Evolutionary conservation across 2,329 filamentous ascomycete species (phyloP).

Genomic region (Aspergillus sp.): DNA sequence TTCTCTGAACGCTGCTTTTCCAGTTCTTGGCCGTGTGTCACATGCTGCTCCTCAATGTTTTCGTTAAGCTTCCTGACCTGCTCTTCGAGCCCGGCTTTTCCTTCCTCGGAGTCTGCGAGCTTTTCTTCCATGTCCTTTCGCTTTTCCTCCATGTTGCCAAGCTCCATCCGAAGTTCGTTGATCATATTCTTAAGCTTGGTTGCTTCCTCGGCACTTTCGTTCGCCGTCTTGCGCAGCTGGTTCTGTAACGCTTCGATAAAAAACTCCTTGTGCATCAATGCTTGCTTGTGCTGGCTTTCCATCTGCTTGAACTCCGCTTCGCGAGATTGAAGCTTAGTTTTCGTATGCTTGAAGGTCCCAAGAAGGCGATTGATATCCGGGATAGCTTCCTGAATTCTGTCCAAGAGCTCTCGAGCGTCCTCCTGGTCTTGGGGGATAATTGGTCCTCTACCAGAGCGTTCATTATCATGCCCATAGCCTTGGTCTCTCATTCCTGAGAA

Average conservation of each 20-base stretch:
- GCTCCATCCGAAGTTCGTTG: conserved; percentile 52
- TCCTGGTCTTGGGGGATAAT: conserved; percentile 32
- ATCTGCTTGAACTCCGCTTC: conserved; percentile 52
- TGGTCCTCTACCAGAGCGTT: conserved; percentile 29
- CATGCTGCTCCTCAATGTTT: conserved; percentile 41
- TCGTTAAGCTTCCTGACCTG: conserved; percentile 40
- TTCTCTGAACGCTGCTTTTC: conserved; percentile 28
- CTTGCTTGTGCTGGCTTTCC: conserved; percentile 51
- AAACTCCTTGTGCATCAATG: conserved; percentile 53
- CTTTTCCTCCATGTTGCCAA: conserved; percentile 53
- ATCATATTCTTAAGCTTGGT: conserved; percentile 43
- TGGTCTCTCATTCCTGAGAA: conserved; percentile 34
- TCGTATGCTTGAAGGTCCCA: conserved; percentile 51
- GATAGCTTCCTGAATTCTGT: conserved; percentile 47
- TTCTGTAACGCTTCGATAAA: conserved; percentile 54
- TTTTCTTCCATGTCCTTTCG: conserved; percentile 52
- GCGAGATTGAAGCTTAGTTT: conserved; percentile 50
- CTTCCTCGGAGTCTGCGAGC: conserved; percentile 42
- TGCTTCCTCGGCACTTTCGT: conserved; percentile 52
- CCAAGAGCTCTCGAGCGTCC: conserved; percentile 41
- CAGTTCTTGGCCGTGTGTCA: conserved; percentile 44
- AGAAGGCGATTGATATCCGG: conserved; percentile 48
- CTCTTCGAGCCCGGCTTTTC: conserved; percentile 46
- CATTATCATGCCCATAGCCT: conserved; percentile 20
- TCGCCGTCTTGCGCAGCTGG: conserved; percentile 51